Conservation (phyloP, 306 rosid species). For the Castanea sativa region DNA sequence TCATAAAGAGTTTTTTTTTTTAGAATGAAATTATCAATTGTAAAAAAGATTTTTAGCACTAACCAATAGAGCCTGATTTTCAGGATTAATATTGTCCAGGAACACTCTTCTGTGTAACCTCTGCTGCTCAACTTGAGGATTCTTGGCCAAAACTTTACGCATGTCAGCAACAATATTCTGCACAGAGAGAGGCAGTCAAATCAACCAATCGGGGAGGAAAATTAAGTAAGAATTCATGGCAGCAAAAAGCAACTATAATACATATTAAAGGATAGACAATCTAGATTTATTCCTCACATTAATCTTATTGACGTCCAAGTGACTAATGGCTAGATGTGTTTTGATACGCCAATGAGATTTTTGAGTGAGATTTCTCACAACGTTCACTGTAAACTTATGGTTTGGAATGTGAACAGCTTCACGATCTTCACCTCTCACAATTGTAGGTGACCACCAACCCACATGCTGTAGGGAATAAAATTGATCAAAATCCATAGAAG, state of each 20-base stretch:
- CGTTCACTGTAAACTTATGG: slow-evolving; percentile 90
- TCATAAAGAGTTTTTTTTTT: neutral
- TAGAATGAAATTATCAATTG: neutral
- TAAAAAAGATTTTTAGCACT: slow-evolving; percentile 35
- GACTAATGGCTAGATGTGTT: slow-evolving; percentile 90
- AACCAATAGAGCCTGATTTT: slow-evolving; percentile 88
- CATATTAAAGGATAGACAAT: slow-evolving; percentile 5
- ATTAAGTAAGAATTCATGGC: slow-evolving; percentile 8
- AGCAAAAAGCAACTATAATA: slow-evolving; percentile 11
- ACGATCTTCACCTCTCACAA: slow-evolving; percentile 94
- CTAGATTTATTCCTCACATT: slow-evolving; percentile 47
- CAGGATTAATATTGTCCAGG: slow-evolving; percentile 76
- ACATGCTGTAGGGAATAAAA: slow-evolving; percentile 67
- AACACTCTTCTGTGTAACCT: slow-evolving; percentile 94
- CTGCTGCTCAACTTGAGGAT: slow-evolving; percentile 95
- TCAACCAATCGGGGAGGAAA: slow-evolving; percentile 3
- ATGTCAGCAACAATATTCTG: slow-evolving; percentile 95
- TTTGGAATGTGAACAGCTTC: slow-evolving; percentile 98
- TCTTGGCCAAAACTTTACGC: slow-evolving; percentile 95
- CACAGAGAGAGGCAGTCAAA: slow-evolving; percentile 23
- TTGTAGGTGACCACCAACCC: slow-evolving; percentile 99
- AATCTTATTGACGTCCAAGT: slow-evolving; percentile 86
- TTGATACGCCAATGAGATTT: slow-evolving; percentile 98
- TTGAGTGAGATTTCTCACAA: slow-evolving; percentile 85
- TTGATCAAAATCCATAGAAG: slow-evolving; percentile 21